Conservation (phyloP, 441 rosid species). For the Brassica hybrid region DNA sequence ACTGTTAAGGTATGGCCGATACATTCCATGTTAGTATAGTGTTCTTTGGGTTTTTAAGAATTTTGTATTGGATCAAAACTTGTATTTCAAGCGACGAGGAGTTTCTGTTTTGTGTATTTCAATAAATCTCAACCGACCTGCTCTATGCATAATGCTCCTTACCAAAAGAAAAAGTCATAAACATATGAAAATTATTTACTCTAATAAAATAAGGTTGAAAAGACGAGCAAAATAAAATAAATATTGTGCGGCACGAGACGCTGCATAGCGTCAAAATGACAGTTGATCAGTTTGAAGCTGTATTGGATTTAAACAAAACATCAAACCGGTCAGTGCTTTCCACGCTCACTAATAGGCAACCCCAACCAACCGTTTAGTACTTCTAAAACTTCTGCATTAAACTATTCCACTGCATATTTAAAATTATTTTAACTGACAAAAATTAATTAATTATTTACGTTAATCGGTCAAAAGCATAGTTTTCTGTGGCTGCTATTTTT, state of each 20-base stretch:
- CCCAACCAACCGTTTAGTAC: conserved; percentile 27
- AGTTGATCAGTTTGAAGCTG: conserved; percentile 40
- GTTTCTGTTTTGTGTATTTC: not conserved
- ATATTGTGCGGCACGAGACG: conserved; percentile 26
- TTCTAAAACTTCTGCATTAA: conserved; percentile 20
- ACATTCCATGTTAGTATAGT: not conserved
- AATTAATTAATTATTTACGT: not conserved
- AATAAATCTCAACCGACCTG: conserved; percentile 2
- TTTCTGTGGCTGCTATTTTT: conserved; percentile 23
- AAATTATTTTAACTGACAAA: not conserved
- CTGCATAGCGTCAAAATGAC: conserved; percentile 35
- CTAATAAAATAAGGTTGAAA: not conserved
- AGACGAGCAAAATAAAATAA: not conserved
- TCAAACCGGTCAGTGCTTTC: conserved; percentile 23
- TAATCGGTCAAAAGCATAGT: too few relatives aligned
- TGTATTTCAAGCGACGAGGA: conserved; percentile 30
- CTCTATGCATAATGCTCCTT: not conserved
- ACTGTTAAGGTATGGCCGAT: not conserved
- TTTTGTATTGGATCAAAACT: not conserved
- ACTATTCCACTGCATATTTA: not conserved
- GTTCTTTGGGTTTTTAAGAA: not conserved
- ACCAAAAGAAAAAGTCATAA: not conserved
- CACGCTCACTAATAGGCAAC: conserved; percentile 33
- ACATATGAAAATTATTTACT: not conserved
- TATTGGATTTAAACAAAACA: not conserved